Evolutionary conservation across 208 protist genomes (phyloP).

Genomic region (Leptomonas pyrrhocoris): DNA sequence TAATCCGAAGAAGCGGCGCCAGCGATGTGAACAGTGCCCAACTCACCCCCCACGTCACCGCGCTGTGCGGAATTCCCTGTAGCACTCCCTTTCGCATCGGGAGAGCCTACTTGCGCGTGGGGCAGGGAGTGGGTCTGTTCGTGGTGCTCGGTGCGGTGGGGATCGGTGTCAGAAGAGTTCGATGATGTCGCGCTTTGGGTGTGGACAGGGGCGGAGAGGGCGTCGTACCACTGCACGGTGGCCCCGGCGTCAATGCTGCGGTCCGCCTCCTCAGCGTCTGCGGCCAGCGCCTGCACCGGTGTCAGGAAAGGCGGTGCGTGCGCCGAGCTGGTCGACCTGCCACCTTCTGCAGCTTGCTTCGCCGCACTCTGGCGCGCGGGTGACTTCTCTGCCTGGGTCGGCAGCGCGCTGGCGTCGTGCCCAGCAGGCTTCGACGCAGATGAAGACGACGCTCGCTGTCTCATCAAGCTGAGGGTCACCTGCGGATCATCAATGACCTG

Average conservation of each 20-base stretch:
- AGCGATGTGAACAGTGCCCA: conserved; percentile 16
- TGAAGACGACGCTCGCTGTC: background rate
- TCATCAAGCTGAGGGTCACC: background rate
- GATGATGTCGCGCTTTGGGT: conserved; percentile 1
- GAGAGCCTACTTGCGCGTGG: background rate
- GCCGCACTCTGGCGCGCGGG: background rate
- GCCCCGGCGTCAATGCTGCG: background rate
- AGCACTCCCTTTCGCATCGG: background rate
- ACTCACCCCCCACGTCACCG: background rate
- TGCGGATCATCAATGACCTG: conserved; percentile 16
- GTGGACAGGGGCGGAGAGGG: background rate
- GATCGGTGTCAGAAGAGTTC: background rate
- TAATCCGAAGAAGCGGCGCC: conserved; percentile 23
- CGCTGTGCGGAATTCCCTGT: background rate
- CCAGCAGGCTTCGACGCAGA: background rate
- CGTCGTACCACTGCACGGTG: background rate
- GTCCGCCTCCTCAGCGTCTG: background rate
- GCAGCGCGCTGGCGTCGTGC: background rate
- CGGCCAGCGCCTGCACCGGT: conserved; percentile 13
- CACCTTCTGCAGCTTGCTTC: background rate
- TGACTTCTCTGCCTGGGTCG: too few species aligned
- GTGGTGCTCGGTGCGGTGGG: background rate
- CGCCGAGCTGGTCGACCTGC: background rate
- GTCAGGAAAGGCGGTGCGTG: background rate
- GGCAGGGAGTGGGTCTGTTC: background rate